Base-by-base conservation (phyloP, 208 protist genomes). In the Tritrichomonas musculus region DNA sequence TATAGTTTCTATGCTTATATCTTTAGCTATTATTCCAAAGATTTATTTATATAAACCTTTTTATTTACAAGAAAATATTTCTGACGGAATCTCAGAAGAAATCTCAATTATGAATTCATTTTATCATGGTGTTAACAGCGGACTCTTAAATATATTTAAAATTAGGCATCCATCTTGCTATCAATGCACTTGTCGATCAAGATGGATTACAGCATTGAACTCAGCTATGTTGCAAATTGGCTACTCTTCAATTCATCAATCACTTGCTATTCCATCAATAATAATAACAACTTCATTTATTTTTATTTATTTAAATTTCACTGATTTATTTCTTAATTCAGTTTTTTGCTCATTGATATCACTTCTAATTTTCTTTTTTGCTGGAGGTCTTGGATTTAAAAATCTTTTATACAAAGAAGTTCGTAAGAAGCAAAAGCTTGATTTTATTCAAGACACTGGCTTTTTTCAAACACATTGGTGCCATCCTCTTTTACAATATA, bases 71-170 rank as follows among this genome's bases (percentile, higher is more conserved):
- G 22, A 11, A 11, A 72, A 72, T 72, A n/a, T 72, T 72, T 36
- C 17, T 17, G 14, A 33, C 9, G 17, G 57, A 57, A 20, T 36
- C 1, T 88, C 30, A 60, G 41, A 20, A 39, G 77, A 88, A 88
- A 60, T 88, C 30, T 53, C 77, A 60, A n/a, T 88, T 33, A 88
- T 57, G 2, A 53, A 88, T 33, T 88, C 77, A 9, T 88, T 88
- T 88, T 88, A 88, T 36, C 20, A 88, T 36, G 77, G 77, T 39
- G 77, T 88, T 39, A 88, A 88, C 30, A 88, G 77, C 17, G 77
- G 77, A n/a, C 44, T 88, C 39, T 22, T 88, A 8, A 88, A 88
- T 57, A 88, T 88, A 5, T 88, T 88, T 36, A 88, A 88, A 57
- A 50, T 88, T 17, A 53, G 77, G 41, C 41, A 88, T 50, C 77